phyloP scores from a whole-genome alignment of 768 basidiomycete genomes.

The Boletus reticulatus region DNA sequence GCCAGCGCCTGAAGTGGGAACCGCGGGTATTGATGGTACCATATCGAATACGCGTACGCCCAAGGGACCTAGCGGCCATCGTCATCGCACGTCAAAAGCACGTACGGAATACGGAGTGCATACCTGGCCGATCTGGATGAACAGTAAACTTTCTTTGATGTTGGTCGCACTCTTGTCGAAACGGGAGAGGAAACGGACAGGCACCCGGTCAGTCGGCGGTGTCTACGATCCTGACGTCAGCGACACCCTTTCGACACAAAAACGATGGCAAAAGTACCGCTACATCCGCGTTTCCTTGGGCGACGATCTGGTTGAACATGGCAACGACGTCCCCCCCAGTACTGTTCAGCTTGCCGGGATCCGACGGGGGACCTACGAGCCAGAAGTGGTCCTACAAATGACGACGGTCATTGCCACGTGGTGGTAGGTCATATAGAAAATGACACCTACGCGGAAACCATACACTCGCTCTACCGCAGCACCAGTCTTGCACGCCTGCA shows the following conservation, averaged over 20 bases:
- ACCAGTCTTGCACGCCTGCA: slow-evolving; percentile 31
- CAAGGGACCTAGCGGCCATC: slow-evolving; percentile 45
- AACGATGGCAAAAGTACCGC: slow-evolving; percentile 27
- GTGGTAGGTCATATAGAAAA: background rate
- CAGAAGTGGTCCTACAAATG: slow-evolving; percentile 46
- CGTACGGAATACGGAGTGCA: slow-evolving; percentile 1
- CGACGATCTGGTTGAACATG: slow-evolving; percentile 50
- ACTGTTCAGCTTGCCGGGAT: slow-evolving; percentile 43
- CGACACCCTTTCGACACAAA: background rate
- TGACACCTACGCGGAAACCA: slow-evolving; percentile 42
- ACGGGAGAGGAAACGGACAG: slow-evolving; percentile 52
- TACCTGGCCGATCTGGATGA: slow-evolving; percentile 49
- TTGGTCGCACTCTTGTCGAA: slow-evolving; percentile 61
- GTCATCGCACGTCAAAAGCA: background rate
- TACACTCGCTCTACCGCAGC: slow-evolving; percentile 37
- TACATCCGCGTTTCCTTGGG: slow-evolving; percentile 41
- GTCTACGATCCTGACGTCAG: slow-evolving; percentile 13
- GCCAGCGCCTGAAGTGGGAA: slow-evolving; percentile 50
- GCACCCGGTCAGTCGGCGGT: slow-evolving; percentile 30
- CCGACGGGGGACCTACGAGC: slow-evolving; percentile 46
- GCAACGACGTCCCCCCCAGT: slow-evolving; percentile 28
- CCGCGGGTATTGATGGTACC: slow-evolving; percentile 58
- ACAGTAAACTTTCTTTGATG: slow-evolving; percentile 53
- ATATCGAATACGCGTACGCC: slow-evolving; percentile 49
- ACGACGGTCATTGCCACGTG: background rate